Evolutionary conservation across 768 basidiomycete species (phyloP).

Genomic region (Amanita pallidorosea): DNA sequence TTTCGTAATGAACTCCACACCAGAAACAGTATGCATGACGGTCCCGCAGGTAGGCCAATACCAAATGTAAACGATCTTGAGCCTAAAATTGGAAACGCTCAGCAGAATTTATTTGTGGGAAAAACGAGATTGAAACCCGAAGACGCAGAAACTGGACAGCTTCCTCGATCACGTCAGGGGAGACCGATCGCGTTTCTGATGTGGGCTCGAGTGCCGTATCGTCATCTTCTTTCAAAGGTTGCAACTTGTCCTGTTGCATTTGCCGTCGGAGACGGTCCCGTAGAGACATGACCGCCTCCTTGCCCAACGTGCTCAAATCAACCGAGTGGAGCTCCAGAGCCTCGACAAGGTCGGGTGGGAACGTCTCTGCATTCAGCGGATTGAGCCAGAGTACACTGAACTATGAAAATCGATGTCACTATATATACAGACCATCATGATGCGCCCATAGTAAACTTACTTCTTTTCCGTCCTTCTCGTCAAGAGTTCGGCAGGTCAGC

Average conservation of each 20-base stretch:
- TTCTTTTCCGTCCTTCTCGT: slow-evolving; percentile 60
- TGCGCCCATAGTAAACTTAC: slow-evolving; percentile 28
- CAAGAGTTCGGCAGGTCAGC: slow-evolving; percentile 63
- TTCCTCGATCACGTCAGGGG: slow-evolving; percentile 54
- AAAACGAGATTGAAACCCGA: slow-evolving; percentile 29
- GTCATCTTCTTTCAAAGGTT: slow-evolving; percentile 33
- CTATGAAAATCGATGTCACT: slow-evolving; percentile 25
- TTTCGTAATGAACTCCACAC: slow-evolving; percentile 73
- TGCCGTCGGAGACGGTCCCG: slow-evolving; percentile 53
- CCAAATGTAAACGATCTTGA: slow-evolving; percentile 53
- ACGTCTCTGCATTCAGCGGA: slow-evolving; percentile 48
- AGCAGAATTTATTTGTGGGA: neutral
- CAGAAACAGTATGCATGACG: slow-evolving; percentile 77
- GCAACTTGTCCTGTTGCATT: slow-evolving; percentile 68
- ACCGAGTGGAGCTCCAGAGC: slow-evolving; percentile 32
- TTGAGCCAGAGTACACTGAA: slow-evolving; percentile 80
- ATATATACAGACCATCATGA: neutral
- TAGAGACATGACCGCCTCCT: slow-evolving; percentile 20
- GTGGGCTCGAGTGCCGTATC: slow-evolving; percentile 11
- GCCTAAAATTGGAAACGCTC: slow-evolving; percentile 33
- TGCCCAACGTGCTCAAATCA: slow-evolving; percentile 14
- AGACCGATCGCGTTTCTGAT: slow-evolving; percentile 26
- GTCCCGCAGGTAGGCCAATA: slow-evolving; percentile 65
- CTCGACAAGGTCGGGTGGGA: slow-evolving; percentile 57
- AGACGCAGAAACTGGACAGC: slow-evolving; percentile 56